These are phyloP conservation scores for Elasticomyces elasticus DNA, from an alignment of 495 filamentous ascomycete genomes.

Conservation along the genomic window DNA sequence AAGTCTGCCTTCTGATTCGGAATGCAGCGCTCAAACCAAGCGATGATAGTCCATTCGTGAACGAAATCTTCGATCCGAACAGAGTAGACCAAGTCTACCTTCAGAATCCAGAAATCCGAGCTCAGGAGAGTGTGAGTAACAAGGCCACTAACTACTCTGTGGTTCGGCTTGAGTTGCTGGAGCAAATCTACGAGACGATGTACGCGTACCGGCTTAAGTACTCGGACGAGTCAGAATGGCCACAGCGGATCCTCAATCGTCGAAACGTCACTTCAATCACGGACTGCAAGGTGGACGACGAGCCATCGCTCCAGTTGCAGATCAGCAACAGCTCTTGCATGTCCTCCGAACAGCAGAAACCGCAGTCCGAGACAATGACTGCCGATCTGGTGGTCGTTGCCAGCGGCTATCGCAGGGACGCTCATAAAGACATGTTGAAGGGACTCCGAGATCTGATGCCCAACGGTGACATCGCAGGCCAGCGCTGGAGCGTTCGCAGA, in stretches of 20 bases:
- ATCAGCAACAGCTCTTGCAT: constrained; percentile 19
- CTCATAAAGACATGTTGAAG: constrained; percentile 67
- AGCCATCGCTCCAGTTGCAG: constrained; percentile 6
- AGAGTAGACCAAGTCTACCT: constrained; percentile 65
- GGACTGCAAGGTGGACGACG: constrained; percentile 30
- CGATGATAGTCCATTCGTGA: constrained; percentile 94
- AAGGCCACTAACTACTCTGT: constrained; percentile 88
- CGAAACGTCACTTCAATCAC: constrained; percentile 53
- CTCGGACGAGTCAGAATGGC: constrained; percentile 61
- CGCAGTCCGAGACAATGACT: constrained; percentile 48
- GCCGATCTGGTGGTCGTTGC: constrained; percentile 76
- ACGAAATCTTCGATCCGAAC: constrained; percentile 88
- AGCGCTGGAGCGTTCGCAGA: constrained; percentile 39
- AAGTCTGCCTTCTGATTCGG: constrained; percentile 65
- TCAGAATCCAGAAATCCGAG: constrained; percentile 50
- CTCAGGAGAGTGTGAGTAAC: constrained; percentile 51
- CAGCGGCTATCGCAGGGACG: constrained; percentile 73
- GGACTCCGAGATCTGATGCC: constrained; percentile 54
- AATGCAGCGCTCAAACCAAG: constrained; percentile 74
- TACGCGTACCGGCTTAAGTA: constrained; percentile 73
- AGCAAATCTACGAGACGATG: constrained; percentile 72
- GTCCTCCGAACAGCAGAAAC: constrained; percentile 23
- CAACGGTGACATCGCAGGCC: constrained; percentile 31
- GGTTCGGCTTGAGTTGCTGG: constrained; percentile 76
- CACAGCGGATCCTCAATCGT: constrained; percentile 62